Conservation (phyloP, 495 filamentous ascomycete genomes). For the Oidiodendron maius region DNA sequence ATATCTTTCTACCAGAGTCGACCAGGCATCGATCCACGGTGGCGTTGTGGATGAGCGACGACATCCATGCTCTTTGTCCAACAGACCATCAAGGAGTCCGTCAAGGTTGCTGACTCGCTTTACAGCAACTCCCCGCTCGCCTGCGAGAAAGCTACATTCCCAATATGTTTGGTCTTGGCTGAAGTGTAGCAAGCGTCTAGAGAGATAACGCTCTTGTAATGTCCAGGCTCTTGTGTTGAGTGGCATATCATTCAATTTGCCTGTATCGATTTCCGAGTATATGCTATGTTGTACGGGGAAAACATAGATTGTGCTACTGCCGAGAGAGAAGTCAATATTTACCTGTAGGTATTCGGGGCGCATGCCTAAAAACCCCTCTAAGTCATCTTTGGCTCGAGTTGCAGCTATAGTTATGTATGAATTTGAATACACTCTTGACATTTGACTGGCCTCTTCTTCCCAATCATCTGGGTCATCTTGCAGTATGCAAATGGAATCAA, state of each 20-base stretch:
- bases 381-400: not conserved
- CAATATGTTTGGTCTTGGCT: not conserved
- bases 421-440: constrained; percentile 12
- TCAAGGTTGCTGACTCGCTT: too few relatives aligned
- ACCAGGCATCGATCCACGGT: too few relatives aligned
- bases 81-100: too few relatives aligned
- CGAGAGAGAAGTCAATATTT: not conserved
- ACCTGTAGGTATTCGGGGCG: not conserved
- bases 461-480: constrained; percentile 14
- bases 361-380: not conserved
- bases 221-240: not conserved
- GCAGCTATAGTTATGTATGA: constrained; percentile 10
- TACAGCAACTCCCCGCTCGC: too few relatives aligned
- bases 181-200: not conserved
- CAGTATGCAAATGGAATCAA: constrained; percentile 4
- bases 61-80: too few relatives aligned
- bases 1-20: too few relatives aligned
- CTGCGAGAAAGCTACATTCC: too few relatives aligned
- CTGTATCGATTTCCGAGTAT: too few relatives aligned
- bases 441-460: constrained; percentile 9
- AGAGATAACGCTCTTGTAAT: constrained; percentile 2
- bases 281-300: not conserved
- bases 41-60: too few relatives aligned
- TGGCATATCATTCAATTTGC: not conserved
- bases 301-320: not conserved